Evolutionary conservation across 1,139 yeast species (phyloP), one percentile per base, ranked within the genome.

Genomic region (Debaryomycetaceae sp.): DNA sequence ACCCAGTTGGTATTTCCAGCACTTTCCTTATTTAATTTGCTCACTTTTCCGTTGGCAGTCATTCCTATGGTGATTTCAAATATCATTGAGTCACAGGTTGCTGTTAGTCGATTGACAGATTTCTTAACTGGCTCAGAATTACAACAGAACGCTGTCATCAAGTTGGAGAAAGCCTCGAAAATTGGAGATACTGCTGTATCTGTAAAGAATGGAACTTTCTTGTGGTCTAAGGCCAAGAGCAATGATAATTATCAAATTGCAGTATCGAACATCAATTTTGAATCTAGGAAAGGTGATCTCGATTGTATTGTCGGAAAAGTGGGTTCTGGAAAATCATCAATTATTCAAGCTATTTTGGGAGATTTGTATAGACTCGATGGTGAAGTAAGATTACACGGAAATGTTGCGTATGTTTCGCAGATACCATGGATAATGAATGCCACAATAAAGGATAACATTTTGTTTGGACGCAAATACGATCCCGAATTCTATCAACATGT

Each of bases 1-100:
- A 89, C 97, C 9, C 98, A 93, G 56, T 76, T 91, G 55, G 97
- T 93, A 8, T 93, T 93, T 79, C 97, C 99, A 11, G 96, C 98
- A 1, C 75, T 93, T 52, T 79, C 97, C 1, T 75, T 93, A 52
- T 87, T 87, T 69, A 93, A 91, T 62, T 72, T 93, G 59, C 76
- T 93, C 49, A 78, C 86, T 2, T 93, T 95, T 80, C 99, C 99
- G 42, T 76, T 93, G 53, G 93, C 96, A n/a, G 87, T 89, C 37
- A 77, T 93, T 50, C 99, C 99, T 39, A 88, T 83, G 81, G 95
- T 93, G 17, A 81, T 93, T 51, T 85, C 96, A 24, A 78, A 88
- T 43, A 68, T 89, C 45, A 85, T 93, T 48, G 99, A 93, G 65
- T 91, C 97, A 1, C 87, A 88, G 54, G 98, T 93, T 42, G 93